Base-by-base conservation (phyloP, 2,329 filamentous ascomycete genomes). In the Cladophialophora psammophila region DNA sequence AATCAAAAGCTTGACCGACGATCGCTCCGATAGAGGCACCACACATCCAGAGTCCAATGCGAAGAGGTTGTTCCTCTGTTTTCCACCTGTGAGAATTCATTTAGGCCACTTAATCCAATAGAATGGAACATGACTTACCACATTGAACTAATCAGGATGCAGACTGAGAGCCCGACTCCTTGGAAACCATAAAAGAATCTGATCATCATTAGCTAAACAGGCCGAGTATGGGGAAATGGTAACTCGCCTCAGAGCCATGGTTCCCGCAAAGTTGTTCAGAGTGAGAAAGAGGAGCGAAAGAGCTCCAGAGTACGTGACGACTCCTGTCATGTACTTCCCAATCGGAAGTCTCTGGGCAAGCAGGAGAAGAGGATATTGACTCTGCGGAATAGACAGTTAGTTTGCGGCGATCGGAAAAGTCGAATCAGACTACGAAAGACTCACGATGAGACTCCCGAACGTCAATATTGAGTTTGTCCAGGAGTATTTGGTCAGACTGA, bases 151-250 rank as follows among this genome's bases (percentile, higher is more conserved):
- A 53, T 15, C 12, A 53, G 31, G 31, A 53, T 18, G 31, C 50
- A 53, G 1, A n/a, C 50, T n/a, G 50, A 12, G 18, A 53, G 18
- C 7, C 13, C 13, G 5, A n/a, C 20, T 12, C 50, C 50, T 34
- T 31, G 20, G 50, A 53, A 53, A 12, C 50, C 50, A 18, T 53
- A 53, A 18, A 53, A 53, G 50, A 53, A 53, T 53, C 50, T 53
- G 40, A 32, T 34, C 18, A 4, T 26, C 18, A 18, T 53, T n/a
- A 53, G 15, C 13, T 12, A 18, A n/a, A 3, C 20, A n/a, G 18
- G 20, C 4, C 7, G 20, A 31, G 20, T n/a, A 42, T 3, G 3
- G 5, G 20, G 26, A 32, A n/a, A 31, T 53, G 13, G 4, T 6
- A 18, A n/a, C 20, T 53, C 18, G 26, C 50, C 13, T 53, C 13